Conservation (phyloP, 345 rosid genomes). For the Viola odorata region DNA sequence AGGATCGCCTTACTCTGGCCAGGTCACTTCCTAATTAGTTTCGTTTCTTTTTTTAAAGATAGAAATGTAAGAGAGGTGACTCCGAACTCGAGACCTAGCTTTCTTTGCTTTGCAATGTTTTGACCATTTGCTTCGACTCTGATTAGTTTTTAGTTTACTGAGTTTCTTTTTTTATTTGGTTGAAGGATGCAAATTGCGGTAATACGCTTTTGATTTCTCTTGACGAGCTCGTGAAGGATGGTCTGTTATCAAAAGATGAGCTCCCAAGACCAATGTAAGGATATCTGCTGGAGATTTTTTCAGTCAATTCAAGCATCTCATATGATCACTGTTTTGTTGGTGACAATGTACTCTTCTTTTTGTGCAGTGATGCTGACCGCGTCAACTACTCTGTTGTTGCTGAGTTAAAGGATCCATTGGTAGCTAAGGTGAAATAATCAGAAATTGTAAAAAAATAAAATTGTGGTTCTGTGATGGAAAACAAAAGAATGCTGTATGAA, state of each 20-base stretch:
- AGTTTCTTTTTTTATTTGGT: too few species aligned
- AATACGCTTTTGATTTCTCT: conserved; percentile 86
- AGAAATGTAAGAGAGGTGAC: not conserved
- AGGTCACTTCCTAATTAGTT: conserved; percentile 47
- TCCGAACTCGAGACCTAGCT: too few species aligned
- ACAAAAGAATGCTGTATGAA: not conserved
- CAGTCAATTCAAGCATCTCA: too few species aligned
- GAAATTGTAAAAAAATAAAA: too few species aligned
- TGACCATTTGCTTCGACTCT: too few species aligned
- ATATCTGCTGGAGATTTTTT: too few species aligned
- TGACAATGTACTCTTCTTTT: not conserved
- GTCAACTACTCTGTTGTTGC: conserved; percentile 56
- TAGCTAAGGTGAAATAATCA: conserved; percentile 59
- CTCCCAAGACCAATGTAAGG: conserved; percentile 71
- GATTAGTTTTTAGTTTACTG: not conserved
- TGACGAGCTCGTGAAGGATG: conserved; percentile 83
- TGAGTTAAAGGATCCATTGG: conserved; percentile 61
- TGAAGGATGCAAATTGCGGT: conserved; percentile 95
- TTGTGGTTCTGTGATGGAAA: too few species aligned
- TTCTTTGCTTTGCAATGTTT: too few species aligned
- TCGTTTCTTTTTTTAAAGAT: not conserved
- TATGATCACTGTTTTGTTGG: not conserved
- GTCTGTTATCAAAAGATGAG: conserved; percentile 58
- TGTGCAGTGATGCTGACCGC: conserved; percentile 49
- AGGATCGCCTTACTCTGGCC: conserved; percentile 91